Evolutionary conservation across 768 basidiomycete species (phyloP), one percentile per base, ranked within the genome.

Genomic region (Pisolithus marmoratus): DNA sequence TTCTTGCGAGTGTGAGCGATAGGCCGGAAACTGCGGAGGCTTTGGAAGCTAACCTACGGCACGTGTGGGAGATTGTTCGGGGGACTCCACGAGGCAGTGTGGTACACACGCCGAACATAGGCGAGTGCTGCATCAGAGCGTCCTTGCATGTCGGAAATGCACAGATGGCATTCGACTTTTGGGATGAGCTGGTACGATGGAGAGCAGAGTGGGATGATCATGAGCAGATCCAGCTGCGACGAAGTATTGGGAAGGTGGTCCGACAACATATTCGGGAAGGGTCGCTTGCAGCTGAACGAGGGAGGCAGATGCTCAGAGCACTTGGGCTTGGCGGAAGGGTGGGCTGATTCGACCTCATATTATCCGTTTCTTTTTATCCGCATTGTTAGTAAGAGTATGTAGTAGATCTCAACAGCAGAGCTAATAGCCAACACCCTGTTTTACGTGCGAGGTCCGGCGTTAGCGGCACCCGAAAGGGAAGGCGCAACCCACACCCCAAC

Each of bases 101-200:
- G 24, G 58, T 76, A 27, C 64, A 71, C 42, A 71, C 81, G 24
- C 69, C 76, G 27, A 71, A 74, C 38, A 70, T 79, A 51, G 84
- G 79, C 20, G 76, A 74, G 58, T 71, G 70, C 58, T 78, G 83
- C 52, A 72, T 84, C 19, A 60, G 58, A 14, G 72, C 73, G 8
- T 74, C 81, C n/a, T 63, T 88, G 51, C 68, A 68, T 38, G 71
- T 74, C 31, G 66, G 74, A 19, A 74, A 81, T 43, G 74, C 81
- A 0, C 52, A 57, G 54, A 64, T 82, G 67, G 86, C 83, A 1
- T 84, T 73, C 69, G 65, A 67, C 42, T 85, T 86, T 63, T 88
- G 85, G 85, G 58, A 63, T 45, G 57, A 64, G 46, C 63, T 85
- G 53, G 46, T 86, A 12, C 69, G 62, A 52, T 62, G 63, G 24